Conservation (phyloP, 129 eudicot genomes). For the Scalesia atractyloides region DNA sequence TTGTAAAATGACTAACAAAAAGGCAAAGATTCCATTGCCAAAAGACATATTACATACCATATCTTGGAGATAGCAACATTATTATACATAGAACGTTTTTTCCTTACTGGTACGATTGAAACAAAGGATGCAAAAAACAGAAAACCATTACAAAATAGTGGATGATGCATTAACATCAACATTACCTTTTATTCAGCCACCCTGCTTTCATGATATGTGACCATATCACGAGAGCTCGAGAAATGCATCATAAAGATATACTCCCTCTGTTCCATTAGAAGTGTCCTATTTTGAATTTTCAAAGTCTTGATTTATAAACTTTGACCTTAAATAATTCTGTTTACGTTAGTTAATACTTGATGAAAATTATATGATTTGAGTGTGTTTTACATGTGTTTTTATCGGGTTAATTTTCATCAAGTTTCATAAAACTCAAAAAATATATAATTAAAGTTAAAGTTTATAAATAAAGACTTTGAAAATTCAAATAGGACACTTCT, state of each 20-base stretch:
- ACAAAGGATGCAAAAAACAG: background rate
- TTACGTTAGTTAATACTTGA: too few species aligned
- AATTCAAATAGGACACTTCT: too few species aligned
- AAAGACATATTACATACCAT: slow-evolving; percentile 1
- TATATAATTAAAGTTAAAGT: too few species aligned
- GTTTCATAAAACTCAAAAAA: too few species aligned
- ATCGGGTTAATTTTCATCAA: too few species aligned
- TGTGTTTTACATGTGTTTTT: too few species aligned
- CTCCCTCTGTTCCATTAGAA: too few species aligned
- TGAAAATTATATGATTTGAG: too few species aligned
- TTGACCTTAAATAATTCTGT: too few species aligned
- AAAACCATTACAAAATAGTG: background rate
- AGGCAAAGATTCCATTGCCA: background rate
- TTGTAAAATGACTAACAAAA: background rate
- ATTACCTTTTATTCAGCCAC: slow-evolving; percentile 5
- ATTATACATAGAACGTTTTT: slow-evolving; percentile 2
- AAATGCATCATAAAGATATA: background rate
- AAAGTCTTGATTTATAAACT: too few species aligned
- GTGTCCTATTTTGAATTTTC: too few species aligned
- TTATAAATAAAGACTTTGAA: too few species aligned
- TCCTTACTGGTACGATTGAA: background rate
- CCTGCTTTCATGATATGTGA: background rate
- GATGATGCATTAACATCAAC: background rate
- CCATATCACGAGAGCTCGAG: background rate
- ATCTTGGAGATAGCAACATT: background rate